Conservation (phyloP, 257 asterid genomes). For the Salvia miltiorrhiza region DNA sequence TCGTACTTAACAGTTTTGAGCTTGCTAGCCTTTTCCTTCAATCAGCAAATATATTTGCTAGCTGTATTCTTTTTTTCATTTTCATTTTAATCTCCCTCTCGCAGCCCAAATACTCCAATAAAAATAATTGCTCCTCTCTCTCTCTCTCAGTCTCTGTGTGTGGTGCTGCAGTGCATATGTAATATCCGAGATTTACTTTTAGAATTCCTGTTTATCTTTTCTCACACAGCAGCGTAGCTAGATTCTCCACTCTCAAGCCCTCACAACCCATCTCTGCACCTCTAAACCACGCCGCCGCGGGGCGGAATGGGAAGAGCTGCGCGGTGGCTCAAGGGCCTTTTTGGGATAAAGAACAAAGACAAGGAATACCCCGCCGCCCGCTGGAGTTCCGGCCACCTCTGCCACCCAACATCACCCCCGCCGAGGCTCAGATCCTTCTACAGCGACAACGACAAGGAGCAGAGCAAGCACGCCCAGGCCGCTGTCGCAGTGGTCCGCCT, state of each 20-base stretch:
- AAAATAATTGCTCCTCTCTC: not conserved
- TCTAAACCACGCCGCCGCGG: no score
- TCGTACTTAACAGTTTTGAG: constrained; percentile 8
- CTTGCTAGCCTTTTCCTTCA: constrained; percentile 2
- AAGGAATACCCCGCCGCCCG: not conserved
- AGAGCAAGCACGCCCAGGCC: constrained; percentile 82
- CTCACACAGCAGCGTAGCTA: constrained; percentile 6
- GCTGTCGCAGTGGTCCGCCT: constrained; percentile 74
- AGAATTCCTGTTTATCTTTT: no score
- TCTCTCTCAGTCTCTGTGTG: no score
- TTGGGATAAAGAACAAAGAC: constrained; percentile 46
- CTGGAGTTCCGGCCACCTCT: constrained; percentile 28
- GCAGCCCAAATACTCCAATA: no score
- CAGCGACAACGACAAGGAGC: constrained; percentile 44
- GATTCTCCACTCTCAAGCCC: constrained; percentile 17
- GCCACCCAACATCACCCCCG: constrained; percentile 67
- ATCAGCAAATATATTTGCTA: not conserved
- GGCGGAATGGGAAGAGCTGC: constrained; percentile 67
- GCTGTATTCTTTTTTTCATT: constrained; percentile 16
- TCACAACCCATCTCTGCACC: no score
- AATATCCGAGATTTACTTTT: no score
- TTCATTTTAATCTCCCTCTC: not conserved
- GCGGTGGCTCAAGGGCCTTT: constrained; percentile 52
- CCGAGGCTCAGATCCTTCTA: constrained; percentile 72
- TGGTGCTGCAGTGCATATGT: no score